These are phyloP conservation scores for Penicillium sp. DNA, from an alignment of 2,329 filamentous ascomycete genomes.

Conservation along the genomic window DNA sequence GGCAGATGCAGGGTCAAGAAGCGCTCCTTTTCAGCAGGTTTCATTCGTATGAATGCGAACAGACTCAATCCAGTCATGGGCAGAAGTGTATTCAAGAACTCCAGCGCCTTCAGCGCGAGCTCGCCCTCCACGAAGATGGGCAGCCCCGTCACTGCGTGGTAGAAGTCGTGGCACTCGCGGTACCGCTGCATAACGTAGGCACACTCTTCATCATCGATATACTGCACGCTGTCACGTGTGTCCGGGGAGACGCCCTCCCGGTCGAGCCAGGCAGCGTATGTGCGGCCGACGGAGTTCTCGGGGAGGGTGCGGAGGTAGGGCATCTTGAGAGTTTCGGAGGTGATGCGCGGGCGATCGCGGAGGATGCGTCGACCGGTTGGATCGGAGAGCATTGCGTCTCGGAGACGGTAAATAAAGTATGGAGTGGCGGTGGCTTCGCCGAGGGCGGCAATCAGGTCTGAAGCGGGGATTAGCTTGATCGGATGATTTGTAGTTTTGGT, in stretches of 20 bases:
- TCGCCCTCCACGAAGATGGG: constrained; percentile 94
- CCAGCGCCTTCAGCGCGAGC: constrained; percentile 95
- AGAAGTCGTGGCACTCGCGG: constrained; percentile 96
- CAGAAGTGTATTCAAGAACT: constrained; percentile 90
- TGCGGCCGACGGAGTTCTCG: constrained; percentile 71
- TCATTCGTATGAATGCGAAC: constrained; percentile 68
- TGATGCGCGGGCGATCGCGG: constrained; percentile 84
- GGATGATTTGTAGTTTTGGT: neutral
- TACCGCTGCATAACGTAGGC: constrained; percentile 99
- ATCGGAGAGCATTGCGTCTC: constrained; percentile 83
- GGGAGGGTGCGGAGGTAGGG: constrained; percentile 72
- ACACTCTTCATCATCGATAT: constrained; percentile 92
- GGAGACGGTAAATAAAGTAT: constrained; percentile 91
- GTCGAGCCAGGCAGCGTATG: constrained; percentile 90
- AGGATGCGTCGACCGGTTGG: constrained; percentile 88
- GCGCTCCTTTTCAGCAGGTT: constrained; percentile 62
- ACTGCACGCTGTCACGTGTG: constrained; percentile 77
- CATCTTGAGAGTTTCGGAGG: constrained; percentile 69
- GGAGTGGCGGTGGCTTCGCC: constrained; percentile 93
- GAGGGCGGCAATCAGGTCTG: constrained; percentile 91
- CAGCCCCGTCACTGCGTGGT: constrained; percentile 88
- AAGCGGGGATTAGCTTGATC: constrained; percentile 1
- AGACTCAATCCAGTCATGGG: constrained; percentile 93
- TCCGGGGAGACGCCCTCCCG: constrained; percentile 91
- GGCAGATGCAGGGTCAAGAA: constrained; percentile 72